Conservation (phyloP, 2,329 filamentous ascomycete genomes). For the Diplocarpon mali region DNA sequence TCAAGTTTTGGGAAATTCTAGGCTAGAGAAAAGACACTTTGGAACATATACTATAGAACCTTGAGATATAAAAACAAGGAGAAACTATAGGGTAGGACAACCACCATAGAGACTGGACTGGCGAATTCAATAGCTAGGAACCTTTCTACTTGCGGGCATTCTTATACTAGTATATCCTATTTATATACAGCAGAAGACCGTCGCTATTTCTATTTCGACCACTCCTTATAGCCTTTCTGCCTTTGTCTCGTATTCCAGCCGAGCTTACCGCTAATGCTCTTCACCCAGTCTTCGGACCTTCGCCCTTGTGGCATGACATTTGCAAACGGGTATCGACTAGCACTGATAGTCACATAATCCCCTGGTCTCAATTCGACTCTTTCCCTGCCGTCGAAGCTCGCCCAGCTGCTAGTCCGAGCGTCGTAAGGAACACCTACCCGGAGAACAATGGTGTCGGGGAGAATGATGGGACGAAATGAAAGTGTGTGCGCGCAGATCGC, state of each 20-base stretch:
- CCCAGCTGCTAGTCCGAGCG: slow-evolving; percentile 82
- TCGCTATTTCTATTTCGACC: slow-evolving; percentile 9
- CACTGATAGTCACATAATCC: slow-evolving; percentile 77
- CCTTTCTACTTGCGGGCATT: no score
- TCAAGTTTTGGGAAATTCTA: no score
- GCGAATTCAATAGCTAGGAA: no score
- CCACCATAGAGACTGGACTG: no score
- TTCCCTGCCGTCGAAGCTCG: slow-evolving; percentile 93
- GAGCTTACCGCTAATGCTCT: slow-evolving; percentile 67
- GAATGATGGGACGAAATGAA: slow-evolving; percentile 90
- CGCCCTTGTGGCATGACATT: slow-evolving; percentile 60
- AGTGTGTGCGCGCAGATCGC: slow-evolving; percentile 92
- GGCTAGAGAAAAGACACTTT: no score
- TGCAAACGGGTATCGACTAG: slow-evolving; percentile 70
- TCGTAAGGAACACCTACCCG: slow-evolving; percentile 92
- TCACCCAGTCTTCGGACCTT: slow-evolving; percentile 69
- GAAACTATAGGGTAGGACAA: no score
- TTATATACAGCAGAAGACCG: background rate
- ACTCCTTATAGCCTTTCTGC: slow-evolving; percentile 50
- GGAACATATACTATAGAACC: no score
- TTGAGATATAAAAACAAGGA: no score
- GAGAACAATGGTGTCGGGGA: slow-evolving; percentile 91
- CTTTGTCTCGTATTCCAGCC: slow-evolving; percentile 74
- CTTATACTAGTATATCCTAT: background rate
- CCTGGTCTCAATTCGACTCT: slow-evolving; percentile 67